Conservation (phyloP, 2,329 filamentous ascomycete species). For the Canariomyces notabilis region DNA sequence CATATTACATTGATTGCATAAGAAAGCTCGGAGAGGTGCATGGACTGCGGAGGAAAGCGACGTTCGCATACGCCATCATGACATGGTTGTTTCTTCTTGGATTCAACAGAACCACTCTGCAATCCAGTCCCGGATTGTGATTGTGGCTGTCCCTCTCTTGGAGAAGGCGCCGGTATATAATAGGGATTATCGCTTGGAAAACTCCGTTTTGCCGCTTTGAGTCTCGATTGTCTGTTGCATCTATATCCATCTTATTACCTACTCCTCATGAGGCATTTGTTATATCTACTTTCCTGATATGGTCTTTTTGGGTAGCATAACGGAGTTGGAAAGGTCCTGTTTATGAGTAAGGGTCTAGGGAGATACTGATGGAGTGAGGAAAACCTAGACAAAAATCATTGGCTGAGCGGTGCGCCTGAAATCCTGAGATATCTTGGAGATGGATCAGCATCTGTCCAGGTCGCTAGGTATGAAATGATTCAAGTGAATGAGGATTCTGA, state of each 20-base stretch:
- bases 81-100: not conserved
- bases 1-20: not conserved
- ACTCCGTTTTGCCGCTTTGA: not conserved
- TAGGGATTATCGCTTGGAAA: not conserved
- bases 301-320: not conserved
- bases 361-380: not conserved
- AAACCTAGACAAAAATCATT: not conserved
- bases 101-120: not conserved
- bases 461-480: no score
- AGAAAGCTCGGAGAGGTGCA: not conserved
- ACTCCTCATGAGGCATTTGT: not conserved
- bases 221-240: not conserved
- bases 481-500: no score
- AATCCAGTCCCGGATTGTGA: not conserved
- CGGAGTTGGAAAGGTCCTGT: not conserved
- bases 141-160: not conserved
- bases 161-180: not conserved
- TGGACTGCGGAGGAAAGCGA: not conserved
- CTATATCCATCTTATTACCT: not conserved
- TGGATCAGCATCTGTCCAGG: not conserved
- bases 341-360: no score
- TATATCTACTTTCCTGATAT: not conserved
- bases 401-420: no score
- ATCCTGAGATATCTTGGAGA: not conserved
- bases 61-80: not conserved